Base-by-base conservation (phyloP, 1,284 basidiomycete species). In the Trichosporon faecale region DNA sequence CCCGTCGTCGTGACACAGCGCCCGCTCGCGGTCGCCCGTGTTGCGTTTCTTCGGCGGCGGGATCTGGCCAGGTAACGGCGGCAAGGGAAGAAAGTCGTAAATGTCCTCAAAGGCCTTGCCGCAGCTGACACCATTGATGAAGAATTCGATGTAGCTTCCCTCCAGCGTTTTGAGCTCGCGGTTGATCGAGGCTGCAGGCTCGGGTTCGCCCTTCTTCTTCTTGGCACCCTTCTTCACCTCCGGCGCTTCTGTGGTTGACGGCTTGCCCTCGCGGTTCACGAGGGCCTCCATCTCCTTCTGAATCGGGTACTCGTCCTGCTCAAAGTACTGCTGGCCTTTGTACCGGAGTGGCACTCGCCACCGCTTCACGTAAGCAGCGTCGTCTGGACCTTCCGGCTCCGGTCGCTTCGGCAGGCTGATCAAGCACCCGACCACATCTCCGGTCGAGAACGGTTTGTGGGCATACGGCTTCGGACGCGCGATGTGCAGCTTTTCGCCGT, bases 301-400 rank as follows among this genome's bases (percentile, higher is more conserved):
- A 69, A 90, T 89, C 1, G 90, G 85, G 80, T 98, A 98, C 82
- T 99, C 96, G 74, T 94, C 87, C 73, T 90, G 91, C 83, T 99
- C 97, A 81, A 98, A 98, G 81, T 97, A 96, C 73, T 94, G 90
- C 82, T 96, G 94, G n/a, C 92, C 93, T 82, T 95, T 95, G 85
- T 94, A 94, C 69, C 93, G 91, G 79, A 99, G 96, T 1, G 95
- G 89, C 68, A 95, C 91, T 66, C 95, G 91, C 80, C 93, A 91
- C 66, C 95, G 89, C 75, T 90, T 89, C 71, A 95, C 84, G 75
- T 89, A 89, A 0, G 90, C 91, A 6, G 85, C 85, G 79, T 96
- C 92, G 76, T 88, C 82, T 6, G 88, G 86, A 7, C 31, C 18
- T 9, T 61, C 57, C 6, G 57, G 57, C 74, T 85, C 79, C 40